Percentiles rank a stretch among this genome's conserved stretches.
phyloP scores from a whole-genome alignment of 1,284 basidiomycete species.

The Ustilago crameri region DNA sequence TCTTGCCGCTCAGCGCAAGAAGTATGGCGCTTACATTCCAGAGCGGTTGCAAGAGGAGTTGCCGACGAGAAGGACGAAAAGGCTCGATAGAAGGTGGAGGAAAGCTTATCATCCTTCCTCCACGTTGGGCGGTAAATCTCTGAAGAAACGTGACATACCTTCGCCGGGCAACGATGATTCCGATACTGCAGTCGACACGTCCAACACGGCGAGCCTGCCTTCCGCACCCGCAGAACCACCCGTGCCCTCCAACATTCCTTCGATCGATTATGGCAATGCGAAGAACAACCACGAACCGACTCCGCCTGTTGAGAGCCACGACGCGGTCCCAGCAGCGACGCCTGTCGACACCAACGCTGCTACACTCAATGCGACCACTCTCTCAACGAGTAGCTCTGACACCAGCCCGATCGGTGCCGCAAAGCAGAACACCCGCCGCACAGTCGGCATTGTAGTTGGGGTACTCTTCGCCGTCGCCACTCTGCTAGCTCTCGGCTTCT shows the following conservation, averaged over 20 bases:
- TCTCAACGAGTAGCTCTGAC: no score
- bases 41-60: slow-evolving; percentile 8
- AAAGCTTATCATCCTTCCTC: neutral
- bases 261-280: slow-evolving; percentile 1
- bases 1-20: slow-evolving; percentile 12
- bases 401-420: no score
- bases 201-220: neutral
- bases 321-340: slow-evolving; percentile 3
- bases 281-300: neutral
- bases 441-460: neutral
- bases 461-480: neutral
- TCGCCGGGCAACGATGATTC: neutral
- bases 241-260: neutral
- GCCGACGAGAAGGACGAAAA: neutral
- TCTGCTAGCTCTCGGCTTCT: slow-evolving; percentile 1
- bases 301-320: neutral
- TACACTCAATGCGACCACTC: no score
- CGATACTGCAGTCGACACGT: neutral
- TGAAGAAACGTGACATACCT: neutral
- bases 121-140: neutral
- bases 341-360: slow-evolving; percentile 13
- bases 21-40: slow-evolving; percentile 29
- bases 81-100: neutral
- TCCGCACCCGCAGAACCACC: neutral
- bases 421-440: neutral